A percentile compares a stretch with the other conserved stretches of the same genome.
Evolutionary conservation across 768 basidiomycete genomes (phyloP).

Genomic region (Gloeopeniophorella convolvens): DNA sequence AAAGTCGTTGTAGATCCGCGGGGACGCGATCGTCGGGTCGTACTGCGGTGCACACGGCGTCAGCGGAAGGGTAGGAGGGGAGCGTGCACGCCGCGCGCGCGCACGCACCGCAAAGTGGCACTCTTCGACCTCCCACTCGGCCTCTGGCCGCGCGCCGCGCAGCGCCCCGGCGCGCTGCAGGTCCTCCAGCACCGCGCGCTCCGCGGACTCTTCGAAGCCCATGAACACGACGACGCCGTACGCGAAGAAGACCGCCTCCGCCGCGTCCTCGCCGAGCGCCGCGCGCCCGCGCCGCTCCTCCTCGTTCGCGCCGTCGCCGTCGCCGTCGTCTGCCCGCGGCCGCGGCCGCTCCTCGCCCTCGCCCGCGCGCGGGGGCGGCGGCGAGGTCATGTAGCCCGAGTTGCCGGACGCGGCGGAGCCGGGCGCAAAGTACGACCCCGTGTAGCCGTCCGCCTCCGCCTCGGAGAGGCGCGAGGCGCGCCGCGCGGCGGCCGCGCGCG

Average conservation of each 20-base stretch:
- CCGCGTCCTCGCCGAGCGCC: slow-evolving; percentile 44
- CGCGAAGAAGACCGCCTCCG: slow-evolving; percentile 73
- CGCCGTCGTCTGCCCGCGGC: slow-evolving; percentile 8
- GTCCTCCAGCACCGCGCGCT: slow-evolving; percentile 81
- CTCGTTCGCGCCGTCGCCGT: slow-evolving; percentile 11
- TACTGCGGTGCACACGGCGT: slow-evolving; percentile 40
- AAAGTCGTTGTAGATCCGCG: slow-evolving; percentile 93
- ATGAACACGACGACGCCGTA: slow-evolving; percentile 94
- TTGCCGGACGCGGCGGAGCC: slow-evolving; percentile 17
- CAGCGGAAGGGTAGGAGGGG: neutral
- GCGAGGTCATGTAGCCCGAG: slow-evolving; percentile 22
- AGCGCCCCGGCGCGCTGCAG: slow-evolving; percentile 64
- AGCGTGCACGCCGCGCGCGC: neutral
- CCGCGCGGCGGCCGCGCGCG: slow-evolving; percentile 41
- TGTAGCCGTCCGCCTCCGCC: slow-evolving; percentile 86
- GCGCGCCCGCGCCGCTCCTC: slow-evolving; percentile 12
- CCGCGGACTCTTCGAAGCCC: slow-evolving; percentile 73
- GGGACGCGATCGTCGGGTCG: slow-evolving; percentile 76
- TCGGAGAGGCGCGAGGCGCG: slow-evolving; percentile 67
- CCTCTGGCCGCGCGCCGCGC: slow-evolving; percentile 52
- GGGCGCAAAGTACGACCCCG: slow-evolving; percentile 71
- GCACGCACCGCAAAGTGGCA: slow-evolving; percentile 76
- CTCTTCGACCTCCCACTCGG: slow-evolving; percentile 88
- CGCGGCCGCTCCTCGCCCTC: no score
- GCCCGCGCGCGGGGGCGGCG: neutral